Evolutionary conservation across 352 stramenopile species (phyloP).

Genomic region (Plasmopara muralis): DNA sequence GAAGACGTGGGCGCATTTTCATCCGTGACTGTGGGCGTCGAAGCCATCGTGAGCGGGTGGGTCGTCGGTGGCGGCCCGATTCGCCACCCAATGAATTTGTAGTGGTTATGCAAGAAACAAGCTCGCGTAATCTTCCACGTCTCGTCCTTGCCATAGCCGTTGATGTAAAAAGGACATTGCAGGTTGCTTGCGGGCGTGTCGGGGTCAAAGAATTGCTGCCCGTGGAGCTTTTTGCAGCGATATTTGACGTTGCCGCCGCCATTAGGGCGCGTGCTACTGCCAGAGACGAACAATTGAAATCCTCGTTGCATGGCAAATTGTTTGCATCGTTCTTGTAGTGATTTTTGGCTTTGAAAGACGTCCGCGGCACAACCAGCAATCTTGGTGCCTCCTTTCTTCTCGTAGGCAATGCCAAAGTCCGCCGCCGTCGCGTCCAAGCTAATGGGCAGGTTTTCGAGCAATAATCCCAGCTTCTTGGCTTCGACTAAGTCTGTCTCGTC

Average conservation of each 20-base stretch:
- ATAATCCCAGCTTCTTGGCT: constrained; percentile 38
- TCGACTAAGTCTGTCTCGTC: constrained; percentile 52
- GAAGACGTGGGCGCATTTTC: not conserved
- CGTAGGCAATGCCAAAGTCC: constrained; percentile 68
- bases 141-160: constrained; percentile 58
- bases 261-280: constrained; percentile 59
- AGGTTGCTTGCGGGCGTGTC: constrained; percentile 37
- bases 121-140: constrained; percentile 72
- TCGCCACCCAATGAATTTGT: constrained; percentile 76
- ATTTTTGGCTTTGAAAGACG: constrained; percentile 54
- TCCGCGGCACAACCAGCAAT: constrained; percentile 41
- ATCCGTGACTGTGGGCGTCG: constrained; percentile 7
- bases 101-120: constrained; percentile 77
- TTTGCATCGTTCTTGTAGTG: constrained; percentile 70
- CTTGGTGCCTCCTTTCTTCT: constrained; percentile 65
- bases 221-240: constrained; percentile 72
- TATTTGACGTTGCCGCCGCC: constrained; percentile 80
- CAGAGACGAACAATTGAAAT: constrained; percentile 64
- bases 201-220: constrained; percentile 70
- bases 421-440: constrained; percentile 32
- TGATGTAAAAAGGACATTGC: constrained; percentile 78
- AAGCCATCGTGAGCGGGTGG: constrained; percentile 1
- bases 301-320: constrained; percentile 67
- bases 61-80: constrained; percentile 7
- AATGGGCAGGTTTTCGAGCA: constrained; percentile 41